These are phyloP conservation scores for Gossypium mustelinum DNA, from an alignment of 345 rosid genomes.

Conservation along the genomic window DNA sequence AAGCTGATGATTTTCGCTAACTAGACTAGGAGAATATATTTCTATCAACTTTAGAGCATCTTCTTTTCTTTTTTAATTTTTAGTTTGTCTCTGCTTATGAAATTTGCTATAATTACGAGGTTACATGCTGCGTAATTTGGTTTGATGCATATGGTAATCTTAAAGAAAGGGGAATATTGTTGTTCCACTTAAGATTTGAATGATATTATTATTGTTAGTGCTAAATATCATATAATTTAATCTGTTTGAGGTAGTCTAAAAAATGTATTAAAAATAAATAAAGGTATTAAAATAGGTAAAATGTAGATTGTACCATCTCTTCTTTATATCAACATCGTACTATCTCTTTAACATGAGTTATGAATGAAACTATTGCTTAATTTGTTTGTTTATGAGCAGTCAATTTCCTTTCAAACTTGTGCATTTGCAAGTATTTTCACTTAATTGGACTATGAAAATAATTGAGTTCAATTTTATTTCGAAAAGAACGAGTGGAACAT, in stretches of 20 bases:
- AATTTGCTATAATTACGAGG: background rate
- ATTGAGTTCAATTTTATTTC: too few species aligned
- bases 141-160: background rate
- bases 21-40: background rate
- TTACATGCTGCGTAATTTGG: background rate
- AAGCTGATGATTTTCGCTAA: background rate
- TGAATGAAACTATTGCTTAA: background rate
- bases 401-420: background rate
- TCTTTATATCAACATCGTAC: background rate
- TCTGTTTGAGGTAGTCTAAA: too few species aligned
- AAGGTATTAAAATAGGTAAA: too few species aligned
- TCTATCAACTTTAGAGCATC: background rate
- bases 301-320: background rate
- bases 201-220: too few species aligned
- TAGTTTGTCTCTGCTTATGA: background rate
- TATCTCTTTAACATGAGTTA: background rate
- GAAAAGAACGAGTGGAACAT: too few species aligned
- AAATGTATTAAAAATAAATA: too few species aligned
- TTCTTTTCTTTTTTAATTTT: background rate
- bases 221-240: too few species aligned
- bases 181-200: background rate
- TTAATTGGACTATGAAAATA: too few species aligned
- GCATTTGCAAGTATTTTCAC: background rate
- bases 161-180: background rate
- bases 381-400: background rate